phyloP scores from a whole-genome alignment of 495 filamentous ascomycete genomes.

The Penicillium macrosclerotiorum region DNA sequence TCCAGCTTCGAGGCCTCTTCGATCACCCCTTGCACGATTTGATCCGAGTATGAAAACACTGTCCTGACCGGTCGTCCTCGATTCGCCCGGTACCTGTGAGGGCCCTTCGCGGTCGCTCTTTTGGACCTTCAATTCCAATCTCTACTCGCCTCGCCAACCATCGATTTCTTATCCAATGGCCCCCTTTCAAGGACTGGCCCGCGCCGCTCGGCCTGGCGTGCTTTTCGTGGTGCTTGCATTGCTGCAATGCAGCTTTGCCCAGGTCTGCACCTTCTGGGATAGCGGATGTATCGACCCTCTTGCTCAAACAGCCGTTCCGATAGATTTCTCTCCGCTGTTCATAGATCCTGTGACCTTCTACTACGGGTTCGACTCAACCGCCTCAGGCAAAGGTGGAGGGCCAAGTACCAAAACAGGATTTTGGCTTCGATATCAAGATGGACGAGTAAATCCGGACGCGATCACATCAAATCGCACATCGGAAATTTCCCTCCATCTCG shows the following conservation, averaged over 20 bases:
- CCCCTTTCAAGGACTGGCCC: slow-evolving; percentile 6
- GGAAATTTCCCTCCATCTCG: slow-evolving; percentile 40
- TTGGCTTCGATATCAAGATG: slow-evolving; percentile 39
- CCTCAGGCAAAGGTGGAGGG: slow-evolving; percentile 31
- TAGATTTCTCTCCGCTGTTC: slow-evolving; percentile 41
- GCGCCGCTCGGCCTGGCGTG: slow-evolving; percentile 16
- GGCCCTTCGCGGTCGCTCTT: slow-evolving; percentile 23
- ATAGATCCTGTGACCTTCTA: slow-evolving; percentile 36
- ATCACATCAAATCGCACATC: slow-evolving; percentile 41
- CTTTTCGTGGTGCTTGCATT: slow-evolving; percentile 19
- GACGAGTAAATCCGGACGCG: slow-evolving; percentile 28
- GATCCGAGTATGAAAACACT: slow-evolving; percentile 23
- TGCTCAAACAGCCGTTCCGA: slow-evolving; percentile 39
- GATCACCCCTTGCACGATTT: no score
- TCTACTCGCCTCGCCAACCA: neutral
- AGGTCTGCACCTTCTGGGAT: slow-evolving; percentile 43
- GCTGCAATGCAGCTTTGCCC: slow-evolving; percentile 22
- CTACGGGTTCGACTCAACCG: slow-evolving; percentile 40
- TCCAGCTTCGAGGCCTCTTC: neutral
- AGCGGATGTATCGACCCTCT: slow-evolving; percentile 41
- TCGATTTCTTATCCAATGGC: slow-evolving; percentile 23
- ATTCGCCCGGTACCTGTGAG: slow-evolving; percentile 22
- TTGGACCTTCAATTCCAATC: slow-evolving; percentile 1
- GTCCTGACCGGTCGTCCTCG: slow-evolving; percentile 13
- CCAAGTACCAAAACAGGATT: slow-evolving; percentile 42